Base-by-base conservation (phyloP, 169 alveolate genomes). In the Blepharisma undulans region DNA sequence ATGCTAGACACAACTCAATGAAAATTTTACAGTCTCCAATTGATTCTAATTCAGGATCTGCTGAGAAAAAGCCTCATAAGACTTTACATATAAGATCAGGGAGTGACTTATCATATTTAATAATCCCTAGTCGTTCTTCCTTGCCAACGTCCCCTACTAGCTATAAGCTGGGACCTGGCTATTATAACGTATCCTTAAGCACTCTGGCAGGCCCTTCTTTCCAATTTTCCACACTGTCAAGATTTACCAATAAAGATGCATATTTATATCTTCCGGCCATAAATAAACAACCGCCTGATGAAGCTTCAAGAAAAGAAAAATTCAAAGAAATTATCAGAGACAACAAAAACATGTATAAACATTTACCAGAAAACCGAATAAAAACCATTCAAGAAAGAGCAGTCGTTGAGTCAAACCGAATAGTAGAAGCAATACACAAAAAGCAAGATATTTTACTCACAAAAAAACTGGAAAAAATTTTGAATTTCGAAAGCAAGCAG, bases 161-260 rank as follows among this genome's bases (percentile, higher is more conserved):
- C 12, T 48, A 48, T 72, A 72, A 72, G 10, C 29, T 72, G 33
- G 80, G 80, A 22, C 80, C 80, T 25, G 80, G 80, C 7, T 29
- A 72, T 6, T 72, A 72, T 29, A 72, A 72, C 12, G 29, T 22
- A 22, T 72, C 80, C 8, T 72, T 25, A 25, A 72, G 80, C 33
- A 72, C 80, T 72, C 33, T 72, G 19, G 80, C 36, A 72, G 80
- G 80, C 33, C 80, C 80, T 25, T 72, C 80, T 25, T 72, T 72
- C 33, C 36, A 25, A 72, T 72, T 72, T 72, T 72, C 80, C 10
- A 25, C 80, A 25, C 36, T 72, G 29, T 25, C 29, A 2, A 72
- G 80, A 29, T 72, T 72, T 72, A 8, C 80, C 10, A 72, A 22
- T 25, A 72, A 29, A 25, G 29, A 25, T 72, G 29, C 80, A 72